Percentiles rank a stretch among this genome's conserved stretches.
Evolutionary conservation across 148 eudicot genomes (phyloP).

Genomic region (Vaccinium corymbosum): DNA sequence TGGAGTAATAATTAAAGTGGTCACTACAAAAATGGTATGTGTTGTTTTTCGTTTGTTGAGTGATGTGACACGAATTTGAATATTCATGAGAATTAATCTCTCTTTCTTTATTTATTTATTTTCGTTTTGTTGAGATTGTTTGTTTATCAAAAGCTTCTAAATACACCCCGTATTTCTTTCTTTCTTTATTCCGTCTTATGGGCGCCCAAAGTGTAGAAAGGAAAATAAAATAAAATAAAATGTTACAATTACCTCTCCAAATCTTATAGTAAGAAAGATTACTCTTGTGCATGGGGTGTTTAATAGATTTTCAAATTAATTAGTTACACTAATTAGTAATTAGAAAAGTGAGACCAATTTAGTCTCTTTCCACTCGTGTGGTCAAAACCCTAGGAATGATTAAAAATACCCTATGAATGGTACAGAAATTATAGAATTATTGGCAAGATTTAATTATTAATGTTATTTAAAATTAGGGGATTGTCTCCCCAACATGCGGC

Average conservation of each 20-base stretch:
- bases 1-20: background rate
- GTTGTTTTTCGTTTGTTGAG: background rate
- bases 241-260: background rate
- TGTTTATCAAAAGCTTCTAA: background rate
- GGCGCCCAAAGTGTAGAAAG: background rate
- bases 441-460: background rate
- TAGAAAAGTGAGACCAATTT: background rate
- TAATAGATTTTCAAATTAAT: background rate
- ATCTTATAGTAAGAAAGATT: background rate
- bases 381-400: conserved; percentile 11
- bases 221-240: background rate
- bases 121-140: no score
- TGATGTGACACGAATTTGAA: background rate
- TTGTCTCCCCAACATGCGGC: conserved; percentile 17
- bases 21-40: background rate
- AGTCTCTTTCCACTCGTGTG: conserved; percentile 17
- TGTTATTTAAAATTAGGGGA: background rate
- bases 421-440: background rate
- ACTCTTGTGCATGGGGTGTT: background rate
- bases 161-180: background rate
- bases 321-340: background rate
- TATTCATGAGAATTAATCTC: background rate
- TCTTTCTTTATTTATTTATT: background rate
- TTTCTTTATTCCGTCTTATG: background rate
- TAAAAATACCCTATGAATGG: background rate